phyloP scores from a whole-genome alignment of 176 grass and related monocot genomes.

The Oropetium thomaeum region DNA sequence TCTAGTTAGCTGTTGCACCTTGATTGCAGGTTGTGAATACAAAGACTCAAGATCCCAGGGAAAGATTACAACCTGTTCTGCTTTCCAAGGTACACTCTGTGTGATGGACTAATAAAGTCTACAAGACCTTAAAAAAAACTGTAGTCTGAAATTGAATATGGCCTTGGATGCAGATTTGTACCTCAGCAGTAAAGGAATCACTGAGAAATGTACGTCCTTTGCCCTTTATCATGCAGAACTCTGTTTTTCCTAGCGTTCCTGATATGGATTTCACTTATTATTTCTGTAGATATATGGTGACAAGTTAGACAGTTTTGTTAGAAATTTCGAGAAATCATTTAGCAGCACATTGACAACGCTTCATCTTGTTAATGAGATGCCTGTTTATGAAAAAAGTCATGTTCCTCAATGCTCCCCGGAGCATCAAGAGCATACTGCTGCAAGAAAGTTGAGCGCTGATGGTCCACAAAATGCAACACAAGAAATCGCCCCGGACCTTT shows the following conservation, averaged over 20 bases:
- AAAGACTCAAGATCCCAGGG: conserved; percentile 36
- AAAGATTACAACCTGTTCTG: conserved; percentile 44
- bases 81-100: conserved; percentile 58
- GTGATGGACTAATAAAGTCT: not conserved
- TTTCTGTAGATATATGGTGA: conserved; percentile 79
- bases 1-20: not conserved
- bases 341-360: conserved; percentile 88
- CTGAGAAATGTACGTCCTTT: conserved; percentile 70
- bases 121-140: not conserved
- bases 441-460: conserved; percentile 26
- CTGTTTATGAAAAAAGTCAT: conserved; percentile 29
- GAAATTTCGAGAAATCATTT: conserved; percentile 96
- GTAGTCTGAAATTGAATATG: not conserved
- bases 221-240: conserved; percentile 1
- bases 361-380: conserved; percentile 58
- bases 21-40: conserved; percentile 54
- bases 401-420: conserved; percentile 33
- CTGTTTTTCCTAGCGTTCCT: not conserved
- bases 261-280: conserved; percentile 2
- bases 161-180: conserved; percentile 65
- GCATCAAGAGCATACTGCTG: conserved; percentile 23
- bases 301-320: conserved; percentile 70
- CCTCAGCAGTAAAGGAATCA: conserved; percentile 82
- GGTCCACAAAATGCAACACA: conserved; percentile 13
- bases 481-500: conserved; percentile 12